phyloP scores from a whole-genome alignment of 1,284 basidiomycete species.

The Leccinum insolens region DNA sequence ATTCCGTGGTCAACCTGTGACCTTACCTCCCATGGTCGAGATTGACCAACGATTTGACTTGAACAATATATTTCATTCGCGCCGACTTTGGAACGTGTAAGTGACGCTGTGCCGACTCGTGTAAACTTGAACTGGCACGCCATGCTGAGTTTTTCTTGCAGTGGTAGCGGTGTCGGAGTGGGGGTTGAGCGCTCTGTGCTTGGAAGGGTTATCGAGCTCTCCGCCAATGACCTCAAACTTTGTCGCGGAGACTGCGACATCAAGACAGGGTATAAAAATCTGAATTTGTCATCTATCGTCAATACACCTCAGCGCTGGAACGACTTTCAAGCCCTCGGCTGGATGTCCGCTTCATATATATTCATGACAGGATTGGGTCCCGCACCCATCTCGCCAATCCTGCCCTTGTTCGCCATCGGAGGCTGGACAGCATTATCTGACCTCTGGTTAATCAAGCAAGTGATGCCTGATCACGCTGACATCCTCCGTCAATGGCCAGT shows the following conservation, averaged over 20 bases:
- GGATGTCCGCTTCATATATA: background rate
- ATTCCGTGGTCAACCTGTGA: background rate
- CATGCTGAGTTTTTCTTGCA: background rate
- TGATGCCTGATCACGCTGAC: no score
- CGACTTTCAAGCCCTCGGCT: background rate
- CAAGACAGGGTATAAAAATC: background rate
- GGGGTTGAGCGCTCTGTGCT: background rate
- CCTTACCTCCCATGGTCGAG: background rate
- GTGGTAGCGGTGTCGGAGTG: background rate
- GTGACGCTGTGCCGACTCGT: background rate
- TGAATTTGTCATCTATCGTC: background rate
- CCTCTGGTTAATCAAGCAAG: background rate
- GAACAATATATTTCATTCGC: background rate
- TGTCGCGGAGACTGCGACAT: background rate
- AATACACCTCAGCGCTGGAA: background rate
- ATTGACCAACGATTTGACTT: background rate
- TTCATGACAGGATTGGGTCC: background rate
- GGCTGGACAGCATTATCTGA: background rate
- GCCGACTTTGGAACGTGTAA: background rate
- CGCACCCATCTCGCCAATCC: background rate
- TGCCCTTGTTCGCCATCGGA: background rate
- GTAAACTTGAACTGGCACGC: no score
- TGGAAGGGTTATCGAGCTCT: background rate
- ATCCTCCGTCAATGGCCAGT: no score
- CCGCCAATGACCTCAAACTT: background rate